A percentile compares a stretch with the other conserved stretches of the same genome.
Evolutionary conservation across 140 eudicot species (phyloP).

Genomic region (Ambrosia hybrid): DNA sequence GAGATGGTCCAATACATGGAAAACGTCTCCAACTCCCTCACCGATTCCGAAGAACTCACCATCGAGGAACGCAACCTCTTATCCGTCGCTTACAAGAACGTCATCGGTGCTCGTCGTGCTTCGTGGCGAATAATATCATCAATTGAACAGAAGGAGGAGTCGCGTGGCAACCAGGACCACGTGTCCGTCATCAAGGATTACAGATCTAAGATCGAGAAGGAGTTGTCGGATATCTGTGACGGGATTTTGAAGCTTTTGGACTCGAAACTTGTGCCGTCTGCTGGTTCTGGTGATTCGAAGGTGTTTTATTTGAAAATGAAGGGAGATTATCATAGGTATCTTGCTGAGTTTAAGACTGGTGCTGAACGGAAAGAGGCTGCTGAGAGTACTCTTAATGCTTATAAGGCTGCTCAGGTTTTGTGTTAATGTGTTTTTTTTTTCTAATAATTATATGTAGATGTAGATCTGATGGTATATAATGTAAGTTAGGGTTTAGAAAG

Average conservation of each 20-base stretch:
- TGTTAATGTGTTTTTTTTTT: too few relatives aligned
- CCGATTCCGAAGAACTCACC: constrained; percentile 49
- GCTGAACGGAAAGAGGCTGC: constrained; percentile 64
- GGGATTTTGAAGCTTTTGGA: constrained; percentile 60
- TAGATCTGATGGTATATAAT: neutral
- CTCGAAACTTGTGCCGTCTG: constrained; percentile 48
- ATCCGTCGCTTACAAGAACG: constrained; percentile 72
- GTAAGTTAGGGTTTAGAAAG: neutral
- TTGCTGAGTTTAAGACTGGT: constrained; percentile 66
- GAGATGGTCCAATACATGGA: constrained; percentile 72
- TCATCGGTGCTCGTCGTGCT: constrained; percentile 71
- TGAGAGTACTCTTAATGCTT: constrained; percentile 62
- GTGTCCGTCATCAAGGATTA: constrained; percentile 45
- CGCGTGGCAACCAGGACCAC: constrained; percentile 61
- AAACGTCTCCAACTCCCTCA: constrained; percentile 42
- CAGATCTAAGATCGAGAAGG: constrained; percentile 62
- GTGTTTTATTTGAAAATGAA: constrained; percentile 68
- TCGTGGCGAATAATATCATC: constrained; percentile 71
- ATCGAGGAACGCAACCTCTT: constrained; percentile 64
- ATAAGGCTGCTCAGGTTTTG: constrained; percentile 69
- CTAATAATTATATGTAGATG: neutral
- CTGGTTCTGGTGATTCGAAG: constrained; percentile 54
- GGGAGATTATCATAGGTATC: constrained; percentile 66
- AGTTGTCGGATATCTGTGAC: constrained; percentile 51
- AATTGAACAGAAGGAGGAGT: constrained; percentile 75